A percentile compares a stretch with the other conserved stretches of the same genome.
These are phyloP conservation scores for Trichoderma lentiforme DNA, from an alignment of 2,329 filamentous ascomycete species.

Conservation along the genomic window DNA sequence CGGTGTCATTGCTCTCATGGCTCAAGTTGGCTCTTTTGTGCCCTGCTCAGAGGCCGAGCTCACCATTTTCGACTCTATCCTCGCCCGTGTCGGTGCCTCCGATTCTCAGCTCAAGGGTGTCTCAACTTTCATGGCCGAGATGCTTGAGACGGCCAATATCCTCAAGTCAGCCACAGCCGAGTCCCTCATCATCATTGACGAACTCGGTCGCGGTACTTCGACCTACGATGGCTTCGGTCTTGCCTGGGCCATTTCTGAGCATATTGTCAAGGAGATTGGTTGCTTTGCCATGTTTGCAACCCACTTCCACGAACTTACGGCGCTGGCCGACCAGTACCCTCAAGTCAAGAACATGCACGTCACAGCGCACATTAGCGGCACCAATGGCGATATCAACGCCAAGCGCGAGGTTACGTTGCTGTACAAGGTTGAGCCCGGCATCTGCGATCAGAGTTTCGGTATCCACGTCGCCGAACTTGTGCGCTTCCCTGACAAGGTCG, in stretches of 20 bases:
- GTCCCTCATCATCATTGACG: constrained; percentile 97
- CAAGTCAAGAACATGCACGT: constrained; percentile 94
- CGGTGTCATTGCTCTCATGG: constrained; percentile 94
- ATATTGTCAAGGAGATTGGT: constrained; percentile 92
- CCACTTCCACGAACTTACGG: constrained; percentile 96
- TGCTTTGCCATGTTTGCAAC: constrained; percentile 95
- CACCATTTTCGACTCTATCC: constrained; percentile 94
- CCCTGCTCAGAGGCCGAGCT: constrained; percentile 87
- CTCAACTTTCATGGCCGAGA: constrained; percentile 99
- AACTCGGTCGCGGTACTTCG: constrained; percentile 91
- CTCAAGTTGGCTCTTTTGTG: constrained; percentile 94
- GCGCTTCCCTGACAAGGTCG: constrained; percentile 92
- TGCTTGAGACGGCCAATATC: constrained; percentile 98
- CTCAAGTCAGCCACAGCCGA: constrained; percentile 94
- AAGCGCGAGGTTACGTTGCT: constrained; percentile 88
- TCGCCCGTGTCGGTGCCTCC: constrained; percentile 90
- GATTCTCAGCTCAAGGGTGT: constrained; percentile 98
- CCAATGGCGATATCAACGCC: constrained; percentile 38
- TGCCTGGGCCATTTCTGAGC: constrained; percentile 98
- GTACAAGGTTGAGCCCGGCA: constrained; percentile 93
- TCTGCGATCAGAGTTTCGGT: constrained; percentile 96
- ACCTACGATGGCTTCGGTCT: constrained; percentile 98
- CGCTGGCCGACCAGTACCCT: constrained; percentile 78
- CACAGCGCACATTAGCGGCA: constrained; percentile 79
- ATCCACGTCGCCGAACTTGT: constrained; percentile 98